phyloP scores from a whole-genome alignment of 345 rosid species.

The Dipteronia sinensis region DNA sequence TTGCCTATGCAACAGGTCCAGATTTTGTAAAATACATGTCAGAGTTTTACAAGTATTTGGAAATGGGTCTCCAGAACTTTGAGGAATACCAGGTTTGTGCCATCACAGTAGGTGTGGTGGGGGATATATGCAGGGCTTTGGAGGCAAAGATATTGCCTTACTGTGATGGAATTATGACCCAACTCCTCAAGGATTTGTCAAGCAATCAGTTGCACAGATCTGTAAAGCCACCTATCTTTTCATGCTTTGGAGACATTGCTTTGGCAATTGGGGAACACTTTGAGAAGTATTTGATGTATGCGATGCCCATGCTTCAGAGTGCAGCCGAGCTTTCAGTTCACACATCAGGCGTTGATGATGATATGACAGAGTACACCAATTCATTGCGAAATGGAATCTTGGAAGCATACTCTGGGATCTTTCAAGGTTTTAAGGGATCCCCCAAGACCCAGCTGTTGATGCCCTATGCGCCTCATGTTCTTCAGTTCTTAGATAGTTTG shows the following conservation, averaged over 20 bases:
- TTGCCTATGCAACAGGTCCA: constrained; percentile 44
- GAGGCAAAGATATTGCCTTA: constrained; percentile 44
- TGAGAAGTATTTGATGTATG: constrained; percentile 49
- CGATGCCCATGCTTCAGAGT: constrained; percentile 54
- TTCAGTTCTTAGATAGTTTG: constrained; percentile 43
- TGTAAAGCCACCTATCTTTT: constrained; percentile 51
- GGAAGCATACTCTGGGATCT: constrained; percentile 49
- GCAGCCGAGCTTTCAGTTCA: constrained; percentile 48
- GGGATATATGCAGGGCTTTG: constrained; percentile 48
- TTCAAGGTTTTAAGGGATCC: constrained; percentile 52
- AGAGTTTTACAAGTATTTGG: constrained; percentile 43
- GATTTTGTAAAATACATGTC: constrained; percentile 51
- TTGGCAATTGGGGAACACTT: constrained; percentile 45
- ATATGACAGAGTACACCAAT: constrained; percentile 44
- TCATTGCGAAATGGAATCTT: constrained; percentile 46
- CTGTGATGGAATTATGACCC: constrained; percentile 51
- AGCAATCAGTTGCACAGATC: constrained; percentile 50
- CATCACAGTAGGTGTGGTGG: constrained; percentile 48
- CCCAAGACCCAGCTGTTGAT: constrained; percentile 45
- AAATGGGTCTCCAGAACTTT: constrained; percentile 50
- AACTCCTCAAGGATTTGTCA: constrained; percentile 48
- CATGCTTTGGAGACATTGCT: constrained; percentile 49
- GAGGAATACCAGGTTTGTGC: constrained; percentile 58
- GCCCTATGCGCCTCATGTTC: constrained; percentile 41
- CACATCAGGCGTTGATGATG: constrained; percentile 41